Evolutionary conservation across 805 yeast genomes (phyloP).

Genomic region (Yarrowia hollandica): DNA sequence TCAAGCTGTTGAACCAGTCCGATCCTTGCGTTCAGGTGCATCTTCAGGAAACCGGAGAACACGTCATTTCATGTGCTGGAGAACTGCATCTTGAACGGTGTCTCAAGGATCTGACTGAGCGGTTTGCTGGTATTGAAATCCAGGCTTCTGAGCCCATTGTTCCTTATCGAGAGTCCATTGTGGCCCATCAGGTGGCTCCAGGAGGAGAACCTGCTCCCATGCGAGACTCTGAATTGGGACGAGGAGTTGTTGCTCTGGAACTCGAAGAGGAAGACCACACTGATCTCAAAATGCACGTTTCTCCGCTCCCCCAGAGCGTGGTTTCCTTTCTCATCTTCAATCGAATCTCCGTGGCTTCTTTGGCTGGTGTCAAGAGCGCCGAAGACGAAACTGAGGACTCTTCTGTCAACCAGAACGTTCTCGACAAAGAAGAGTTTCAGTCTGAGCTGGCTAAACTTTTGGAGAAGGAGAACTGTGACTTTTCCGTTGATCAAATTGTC

Average conservation of each 20-base stretch:
- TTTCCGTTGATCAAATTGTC: slow-evolving; percentile 47
- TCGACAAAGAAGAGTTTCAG: slow-evolving; percentile 1
- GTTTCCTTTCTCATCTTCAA: slow-evolving; percentile 30
- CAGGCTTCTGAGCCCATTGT: slow-evolving; percentile 88
- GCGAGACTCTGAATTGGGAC: slow-evolving; percentile 2
- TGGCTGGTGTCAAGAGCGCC: slow-evolving; percentile 35
- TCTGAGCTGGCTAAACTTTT: background rate
- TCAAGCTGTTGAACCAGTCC: slow-evolving; percentile 75
- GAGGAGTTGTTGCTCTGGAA: slow-evolving; percentile 45
- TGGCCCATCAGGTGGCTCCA: slow-evolving; percentile 47
- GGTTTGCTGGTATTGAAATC: slow-evolving; percentile 90
- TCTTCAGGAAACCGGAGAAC: slow-evolving; percentile 88
- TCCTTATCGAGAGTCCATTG: slow-evolving; percentile 86
- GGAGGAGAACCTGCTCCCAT: slow-evolving; percentile 31
- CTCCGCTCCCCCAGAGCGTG: slow-evolving; percentile 57
- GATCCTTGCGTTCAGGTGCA: slow-evolving; percentile 93
- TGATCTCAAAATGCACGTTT: slow-evolving; percentile 45
- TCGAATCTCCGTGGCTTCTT: slow-evolving; percentile 30
- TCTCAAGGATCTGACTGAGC: slow-evolving; percentile 79
- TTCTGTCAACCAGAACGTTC: slow-evolving; percentile 34
- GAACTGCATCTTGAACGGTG: slow-evolving; percentile 95
- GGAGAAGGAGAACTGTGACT: background rate
- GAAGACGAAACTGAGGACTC: slow-evolving; percentile 36
- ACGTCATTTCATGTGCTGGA: slow-evolving; percentile 92
- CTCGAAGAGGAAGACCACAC: slow-evolving; percentile 48